These are phyloP conservation scores for Cenococcum geophilum DNA, from an alignment of 495 filamentous ascomycete genomes.

Conservation along the genomic window DNA sequence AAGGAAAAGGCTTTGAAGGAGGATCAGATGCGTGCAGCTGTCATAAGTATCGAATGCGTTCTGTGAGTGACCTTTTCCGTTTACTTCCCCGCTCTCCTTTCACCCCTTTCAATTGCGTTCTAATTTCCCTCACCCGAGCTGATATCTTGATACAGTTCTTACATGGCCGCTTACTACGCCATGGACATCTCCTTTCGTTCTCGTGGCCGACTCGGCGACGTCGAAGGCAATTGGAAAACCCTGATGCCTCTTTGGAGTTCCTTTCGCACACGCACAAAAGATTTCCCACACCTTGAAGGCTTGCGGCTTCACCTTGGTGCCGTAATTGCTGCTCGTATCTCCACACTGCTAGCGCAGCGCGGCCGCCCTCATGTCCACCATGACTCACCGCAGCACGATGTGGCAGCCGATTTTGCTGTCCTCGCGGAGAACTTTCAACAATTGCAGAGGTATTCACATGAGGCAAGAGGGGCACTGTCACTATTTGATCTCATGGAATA, in stretches of 20 bases:
- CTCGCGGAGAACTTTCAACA: constrained; percentile 10
- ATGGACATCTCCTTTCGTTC: constrained; percentile 10
- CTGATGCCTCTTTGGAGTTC: constrained; percentile 21
- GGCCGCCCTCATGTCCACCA: neutral
- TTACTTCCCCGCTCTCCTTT: neutral
- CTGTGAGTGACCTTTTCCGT: constrained; percentile 10
- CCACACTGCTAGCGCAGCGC: constrained; percentile 8
- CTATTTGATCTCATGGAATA: constrained; percentile 11
- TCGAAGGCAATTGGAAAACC: constrained; percentile 26
- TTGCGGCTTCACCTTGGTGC: constrained; percentile 19
- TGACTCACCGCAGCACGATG: neutral
- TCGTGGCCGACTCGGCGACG: constrained; percentile 11
- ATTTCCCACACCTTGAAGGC: constrained; percentile 23
- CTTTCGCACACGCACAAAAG: constrained; percentile 12
- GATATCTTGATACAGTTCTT: constrained; percentile 12
- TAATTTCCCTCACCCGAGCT: neutral
- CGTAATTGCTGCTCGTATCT: constrained; percentile 22
- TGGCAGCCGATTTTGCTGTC: constrained; percentile 13
- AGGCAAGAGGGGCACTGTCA: constrained; percentile 14
- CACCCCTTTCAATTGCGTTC: neutral
- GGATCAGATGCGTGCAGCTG: constrained; percentile 21
- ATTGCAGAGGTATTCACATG: constrained; percentile 9
- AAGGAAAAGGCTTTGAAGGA: constrained; percentile 13
- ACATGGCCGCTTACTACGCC: constrained; percentile 21
- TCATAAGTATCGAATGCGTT: constrained; percentile 27